Evolutionary conservation across 371 early-diverging fungal species (phyloP).

Genomic region (Actinomortierella wolfii): DNA sequence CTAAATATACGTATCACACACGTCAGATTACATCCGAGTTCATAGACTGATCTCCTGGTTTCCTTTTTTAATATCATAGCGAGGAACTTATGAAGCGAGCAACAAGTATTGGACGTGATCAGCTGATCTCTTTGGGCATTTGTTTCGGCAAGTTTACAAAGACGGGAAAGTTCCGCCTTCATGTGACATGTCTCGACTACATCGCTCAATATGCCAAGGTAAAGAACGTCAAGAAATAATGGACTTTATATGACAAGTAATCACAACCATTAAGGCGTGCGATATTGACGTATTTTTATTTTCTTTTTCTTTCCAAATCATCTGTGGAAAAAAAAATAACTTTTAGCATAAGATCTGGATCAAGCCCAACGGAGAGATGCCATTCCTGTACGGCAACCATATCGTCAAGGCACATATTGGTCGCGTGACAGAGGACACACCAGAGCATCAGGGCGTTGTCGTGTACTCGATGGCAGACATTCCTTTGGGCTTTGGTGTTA

Average conservation of each 20-base stretch:
- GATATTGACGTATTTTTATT: neutral
- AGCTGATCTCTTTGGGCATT: conserved; percentile 89
- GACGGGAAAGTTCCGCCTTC: conserved; percentile 95
- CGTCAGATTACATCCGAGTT: neutral
- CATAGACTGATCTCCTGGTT: neutral
- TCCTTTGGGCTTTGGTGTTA: conserved; percentile 99
- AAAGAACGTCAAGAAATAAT: conserved; percentile 9
- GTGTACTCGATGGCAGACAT: conserved; percentile 94
- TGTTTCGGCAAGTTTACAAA: conserved; percentile 99
- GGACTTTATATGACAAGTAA: too few species aligned
- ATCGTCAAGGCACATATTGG: conserved; percentile 98
- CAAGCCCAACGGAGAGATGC: conserved; percentile 99
- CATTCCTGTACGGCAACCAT: conserved; percentile 99
- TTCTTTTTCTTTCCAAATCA: neutral
- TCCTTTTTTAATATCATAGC: conserved; percentile 48
- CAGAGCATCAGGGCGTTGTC: conserved; percentile 97
- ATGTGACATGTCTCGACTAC: conserved; percentile 92
- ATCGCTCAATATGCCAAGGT: conserved; percentile 96
- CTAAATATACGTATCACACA: conserved; percentile 1
- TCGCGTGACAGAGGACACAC: conserved; percentile 96
- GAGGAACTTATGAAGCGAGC: conserved; percentile 91
- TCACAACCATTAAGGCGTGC: too few species aligned
- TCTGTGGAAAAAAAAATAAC: neutral
- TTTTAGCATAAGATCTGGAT: conserved; percentile 94
- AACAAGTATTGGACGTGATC: conserved; percentile 83